A percentile compares a stretch with the other conserved stretches of the same genome.
Evolutionary conservation across 495 filamentous ascomycete species (phyloP).

Genomic region (Daldinia caldariorum): DNA sequence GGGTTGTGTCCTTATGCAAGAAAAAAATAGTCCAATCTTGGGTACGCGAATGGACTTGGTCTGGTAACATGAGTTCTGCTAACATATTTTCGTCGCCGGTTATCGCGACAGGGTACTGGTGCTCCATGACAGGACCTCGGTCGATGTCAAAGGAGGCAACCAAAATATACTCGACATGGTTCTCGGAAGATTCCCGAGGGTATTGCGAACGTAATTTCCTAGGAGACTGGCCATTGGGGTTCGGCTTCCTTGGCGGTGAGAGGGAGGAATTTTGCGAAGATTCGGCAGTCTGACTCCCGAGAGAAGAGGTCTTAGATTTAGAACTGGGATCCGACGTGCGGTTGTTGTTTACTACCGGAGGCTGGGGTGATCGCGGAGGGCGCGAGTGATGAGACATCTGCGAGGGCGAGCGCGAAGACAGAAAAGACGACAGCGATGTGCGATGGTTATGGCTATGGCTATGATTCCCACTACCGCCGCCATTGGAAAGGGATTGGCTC

Average conservation of each 20-base stretch:
- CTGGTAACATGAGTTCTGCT: constrained; percentile 97
- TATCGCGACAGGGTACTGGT: constrained; percentile 93
- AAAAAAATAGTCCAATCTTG: constrained; percentile 99
- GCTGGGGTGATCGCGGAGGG: constrained; percentile 64
- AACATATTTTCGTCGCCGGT: constrained; percentile 98
- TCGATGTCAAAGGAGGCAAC: constrained; percentile 98
- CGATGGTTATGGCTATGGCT: constrained; percentile 44
- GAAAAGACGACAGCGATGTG: constrained; percentile 68
- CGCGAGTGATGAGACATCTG: constrained; percentile 61
- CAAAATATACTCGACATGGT: constrained; percentile 99
- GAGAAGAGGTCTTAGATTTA: constrained; percentile 65
- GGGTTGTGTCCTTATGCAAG: constrained; percentile 89
- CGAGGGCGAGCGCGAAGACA: constrained; percentile 63
- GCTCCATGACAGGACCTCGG: constrained; percentile 95
- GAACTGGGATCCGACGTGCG: constrained; percentile 64
- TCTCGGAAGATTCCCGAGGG: constrained; percentile 77
- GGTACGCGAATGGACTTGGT: constrained; percentile 92
- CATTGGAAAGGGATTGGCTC: constrained; percentile 46
- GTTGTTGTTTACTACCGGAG: constrained; percentile 57
- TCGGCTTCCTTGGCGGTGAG: constrained; percentile 57
- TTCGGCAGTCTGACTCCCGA: constrained; percentile 51
- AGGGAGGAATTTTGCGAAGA: constrained; percentile 64
- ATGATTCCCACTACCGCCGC: constrained; percentile 27
- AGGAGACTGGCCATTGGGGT: constrained; percentile 54
- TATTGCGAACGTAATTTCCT: constrained; percentile 83